These are phyloP conservation scores for Xylariaceae sp. DNA, from an alignment of 2,329 filamentous ascomycete species.

Conservation along the genomic window DNA sequence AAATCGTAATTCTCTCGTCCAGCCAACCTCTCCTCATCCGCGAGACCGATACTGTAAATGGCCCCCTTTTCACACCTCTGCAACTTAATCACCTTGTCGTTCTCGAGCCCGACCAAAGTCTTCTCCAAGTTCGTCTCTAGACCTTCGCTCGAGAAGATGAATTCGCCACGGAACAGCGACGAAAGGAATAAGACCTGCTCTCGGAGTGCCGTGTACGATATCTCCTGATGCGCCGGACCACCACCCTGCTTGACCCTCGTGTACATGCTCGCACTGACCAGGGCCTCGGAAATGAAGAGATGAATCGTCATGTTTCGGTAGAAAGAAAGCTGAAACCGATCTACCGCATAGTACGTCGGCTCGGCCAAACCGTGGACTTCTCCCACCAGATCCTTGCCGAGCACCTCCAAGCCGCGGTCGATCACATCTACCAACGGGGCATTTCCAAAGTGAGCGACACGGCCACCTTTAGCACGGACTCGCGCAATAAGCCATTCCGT, in stretches of 20 bases:
- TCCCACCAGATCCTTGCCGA: slow-evolving; percentile 84
- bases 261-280: slow-evolving; percentile 88
- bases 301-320: slow-evolving; percentile 99
- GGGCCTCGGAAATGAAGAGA: slow-evolving; percentile 86
- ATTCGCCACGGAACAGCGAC: slow-evolving; percentile 89
- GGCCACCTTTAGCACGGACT: slow-evolving; percentile 78
- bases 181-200: slow-evolving; percentile 86
- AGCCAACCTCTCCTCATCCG: slow-evolving; percentile 65
- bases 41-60: slow-evolving; percentile 66
- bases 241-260: slow-evolving; percentile 85
- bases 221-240: slow-evolving; percentile 73
- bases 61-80: slow-evolving; percentile 50
- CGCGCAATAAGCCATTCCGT: slow-evolving; percentile 86
- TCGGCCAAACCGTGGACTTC: slow-evolving; percentile 74
- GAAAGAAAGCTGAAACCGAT: slow-evolving; percentile 94
- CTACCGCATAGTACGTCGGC: slow-evolving; percentile 89
- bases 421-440: slow-evolving; percentile 76
- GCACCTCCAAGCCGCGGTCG: slow-evolving; percentile 82
- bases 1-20: slow-evolving; percentile 97
- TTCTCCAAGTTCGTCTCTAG: slow-evolving; percentile 73
- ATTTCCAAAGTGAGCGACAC: slow-evolving; percentile 88
- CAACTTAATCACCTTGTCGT: slow-evolving; percentile 69
- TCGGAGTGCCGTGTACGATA: slow-evolving; percentile 65
- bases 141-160: slow-evolving; percentile 90
- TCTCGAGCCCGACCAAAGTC: slow-evolving; percentile 71